Base-by-base conservation (phyloP, 192 early-diverging fungal genomes). In the Coemansia sp. region DNA sequence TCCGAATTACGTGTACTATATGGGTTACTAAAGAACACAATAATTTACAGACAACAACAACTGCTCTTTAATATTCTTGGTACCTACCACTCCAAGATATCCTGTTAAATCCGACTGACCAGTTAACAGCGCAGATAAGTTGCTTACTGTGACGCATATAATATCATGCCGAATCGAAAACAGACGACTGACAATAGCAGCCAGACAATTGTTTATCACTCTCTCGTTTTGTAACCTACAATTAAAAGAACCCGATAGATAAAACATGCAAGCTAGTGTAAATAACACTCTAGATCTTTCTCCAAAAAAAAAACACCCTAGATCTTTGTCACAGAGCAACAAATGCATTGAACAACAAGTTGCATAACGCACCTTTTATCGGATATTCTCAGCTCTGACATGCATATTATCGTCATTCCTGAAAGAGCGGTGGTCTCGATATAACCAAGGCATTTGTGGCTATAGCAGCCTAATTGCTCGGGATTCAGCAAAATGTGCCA, bases 161-260 rank as follows among this genome's bases (percentile, higher is more conserved):
- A 64, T 67, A 12, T 63, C 63, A 5, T 56, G 26, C 24, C 61
- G 28, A 3, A 18, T 9, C 5, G 76, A 70, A 62, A 79, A 79
- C 8, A 79, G 62, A 4, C 71, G 71, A 21, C 70, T 73, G 5
- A 48, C 1, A 2, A 73, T 7, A 5, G 67, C 59, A 25, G 34
- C 32, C 28, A 70, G 31, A 34, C 76, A 70, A 54, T 79, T 79
- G 52, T 55, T 28, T 38, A 79, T 64, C 3, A 79, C 28, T 21
- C 54, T 49, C 3, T 21, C 27, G 64, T 79, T 79, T 26, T 60
- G 67, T 4, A 69, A 34, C 1, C 76, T 79, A 74, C 52, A 63
- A 30, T 7, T 26, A 34, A 26, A n/a, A 54, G 26, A 8, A 1
- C 1, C 53, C 26, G 25, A 0, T 5, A 54, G 27, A 14, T 5